These are phyloP conservation scores for Scenedesmus sp. DNA, from an alignment of 163 green algal species.

Conservation along the genomic window DNA sequence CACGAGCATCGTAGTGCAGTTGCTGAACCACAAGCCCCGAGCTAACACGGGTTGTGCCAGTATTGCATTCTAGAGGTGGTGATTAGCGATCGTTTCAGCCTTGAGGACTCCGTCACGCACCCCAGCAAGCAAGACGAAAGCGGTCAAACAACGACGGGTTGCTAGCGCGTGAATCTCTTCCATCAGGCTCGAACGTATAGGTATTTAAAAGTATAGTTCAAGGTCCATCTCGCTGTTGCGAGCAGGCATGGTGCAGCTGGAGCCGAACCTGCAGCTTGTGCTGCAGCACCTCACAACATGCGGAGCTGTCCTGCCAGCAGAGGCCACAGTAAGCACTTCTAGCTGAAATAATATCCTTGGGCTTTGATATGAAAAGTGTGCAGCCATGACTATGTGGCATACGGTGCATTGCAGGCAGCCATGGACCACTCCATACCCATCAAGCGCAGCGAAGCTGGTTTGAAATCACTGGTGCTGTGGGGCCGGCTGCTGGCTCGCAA, in stretches of 20 bases:
- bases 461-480: conserved; percentile 70
- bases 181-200: not conserved
- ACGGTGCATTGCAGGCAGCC: conserved; percentile 58
- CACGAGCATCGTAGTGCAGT: too few relatives aligned
- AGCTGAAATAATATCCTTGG: not conserved
- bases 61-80: not conserved
- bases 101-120: not conserved
- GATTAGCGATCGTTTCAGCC: not conserved
- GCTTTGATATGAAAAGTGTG: not conserved
- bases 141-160: not conserved
- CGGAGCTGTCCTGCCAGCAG: conserved; percentile 70
- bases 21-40: too few relatives aligned
- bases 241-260: conserved; percentile 68
- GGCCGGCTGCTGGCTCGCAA: conserved; percentile 68
- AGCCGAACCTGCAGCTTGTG: conserved; percentile 69
- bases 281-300: conserved; percentile 69
- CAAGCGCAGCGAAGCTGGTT: conserved; percentile 71
- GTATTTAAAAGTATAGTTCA: not conserved
- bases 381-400: not conserved
- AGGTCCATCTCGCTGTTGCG: not conserved
- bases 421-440: conserved; percentile 74
- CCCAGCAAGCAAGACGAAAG: not conserved
- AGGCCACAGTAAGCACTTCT: conserved; percentile 63
- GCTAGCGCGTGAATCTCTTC: not conserved
- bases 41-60: too few relatives aligned